Base-by-base conservation (phyloP, 192 early-diverging fungal species). In the Backusella sp. region DNA sequence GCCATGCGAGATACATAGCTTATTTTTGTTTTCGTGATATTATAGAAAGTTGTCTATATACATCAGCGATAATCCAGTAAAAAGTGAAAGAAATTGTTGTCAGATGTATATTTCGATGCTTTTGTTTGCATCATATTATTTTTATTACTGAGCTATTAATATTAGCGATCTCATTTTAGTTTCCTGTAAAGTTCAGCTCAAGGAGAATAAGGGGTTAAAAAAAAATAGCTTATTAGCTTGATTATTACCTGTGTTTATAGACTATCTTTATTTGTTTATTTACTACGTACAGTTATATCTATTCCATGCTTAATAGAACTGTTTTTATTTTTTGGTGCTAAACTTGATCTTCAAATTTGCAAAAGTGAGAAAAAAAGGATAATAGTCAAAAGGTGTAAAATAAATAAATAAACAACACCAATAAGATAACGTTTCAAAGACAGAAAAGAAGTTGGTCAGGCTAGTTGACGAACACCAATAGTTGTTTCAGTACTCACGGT, bases 61-160 rank as follows among this genome's bases (percentile, higher is more conserved):
- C n/a, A 21, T n/a, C 52, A 56, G 8, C 8, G 19, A 15, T 44
- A 44, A 44, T 56, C n/a, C 21, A 21, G 53, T 56, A 56, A 21
- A 56, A 56, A 56, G 19, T 6, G 21, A 56, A 56, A 56, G 21
- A 8, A 56, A 56, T 21, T 56, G 53, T 56, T 56, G 53, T 56
- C 53, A 56, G 53, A 44, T 44, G 53, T 56, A 56, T 56, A 56
- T 56, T 53, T 56, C 53, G 53, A 56, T 56, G n/a, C n/a, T 56
- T 56, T 56, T 56, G 53, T 56, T 56, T 56, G n/a, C 21, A 56
- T 56, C 53, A 21, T 56, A 56, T 21, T 21, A 56, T 56, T 56
- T 4, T 44, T 44, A 44, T 44, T 44, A 44, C 42, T 17, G 12
- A 44, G 42, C 42, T 44, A 44, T 44, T 44, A 44, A 44, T 44